These are phyloP conservation scores for Halenospora varia DNA, from an alignment of 495 filamentous ascomycete genomes.

Conservation along the genomic window DNA sequence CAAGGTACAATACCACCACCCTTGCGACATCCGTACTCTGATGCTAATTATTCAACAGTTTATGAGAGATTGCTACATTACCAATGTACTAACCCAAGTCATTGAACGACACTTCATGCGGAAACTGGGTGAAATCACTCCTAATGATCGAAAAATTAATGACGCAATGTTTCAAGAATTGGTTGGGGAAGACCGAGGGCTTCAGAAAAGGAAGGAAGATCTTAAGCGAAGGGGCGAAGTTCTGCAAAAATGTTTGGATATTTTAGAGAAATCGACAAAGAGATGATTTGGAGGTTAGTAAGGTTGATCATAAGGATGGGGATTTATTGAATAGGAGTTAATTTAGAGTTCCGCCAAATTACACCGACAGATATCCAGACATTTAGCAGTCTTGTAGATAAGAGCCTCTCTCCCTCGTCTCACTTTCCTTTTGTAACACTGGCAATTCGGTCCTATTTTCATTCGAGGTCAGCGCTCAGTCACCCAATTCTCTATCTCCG, in stretches of 20 bases:
- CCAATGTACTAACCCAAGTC: slow-evolving; percentile 37
- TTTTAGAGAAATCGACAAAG: no score
- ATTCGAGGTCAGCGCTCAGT: no score
- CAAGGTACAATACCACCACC: neutral
- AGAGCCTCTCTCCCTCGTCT: no score
- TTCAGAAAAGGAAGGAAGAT: neutral
- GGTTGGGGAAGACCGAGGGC: neutral
- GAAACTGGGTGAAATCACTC: neutral
- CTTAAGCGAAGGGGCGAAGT: neutral
- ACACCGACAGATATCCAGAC: no score
- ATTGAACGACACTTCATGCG: slow-evolving; percentile 33
- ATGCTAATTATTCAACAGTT: neutral
- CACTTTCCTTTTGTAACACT: no score
- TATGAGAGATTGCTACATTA: slow-evolving; percentile 27
- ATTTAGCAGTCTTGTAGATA: no score
- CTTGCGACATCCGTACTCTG: neutral
- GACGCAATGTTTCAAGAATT: neutral
- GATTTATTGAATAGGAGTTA: no score
- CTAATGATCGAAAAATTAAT: neutral
- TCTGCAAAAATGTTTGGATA: neutral
- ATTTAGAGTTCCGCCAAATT: no score
- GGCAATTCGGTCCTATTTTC: no score
- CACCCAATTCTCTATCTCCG: no score
- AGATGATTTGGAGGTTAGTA: no score
- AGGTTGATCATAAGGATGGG: no score